Evolutionary conservation across 1,284 basidiomycete species (phyloP), one percentile per base, ranked within the genome.

Genomic region (Boletus sp.): DNA sequence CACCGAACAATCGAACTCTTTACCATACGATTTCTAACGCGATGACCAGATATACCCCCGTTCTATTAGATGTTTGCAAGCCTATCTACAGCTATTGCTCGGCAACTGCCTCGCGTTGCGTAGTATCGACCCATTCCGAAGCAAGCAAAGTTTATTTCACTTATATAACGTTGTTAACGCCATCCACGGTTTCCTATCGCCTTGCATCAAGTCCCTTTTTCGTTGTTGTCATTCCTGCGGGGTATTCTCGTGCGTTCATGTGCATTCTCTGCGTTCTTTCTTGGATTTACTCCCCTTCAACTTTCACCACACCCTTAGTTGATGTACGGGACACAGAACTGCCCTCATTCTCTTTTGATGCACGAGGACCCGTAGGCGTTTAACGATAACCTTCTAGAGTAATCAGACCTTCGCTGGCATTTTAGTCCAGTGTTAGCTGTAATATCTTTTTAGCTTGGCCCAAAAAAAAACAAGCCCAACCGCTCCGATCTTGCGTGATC

Each of bases 91-190:
- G 50, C 52, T 66, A 68, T 61, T 66, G 62, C 65, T 62, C 64
- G 53, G 44, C 59, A 57, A 54, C 59, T 49, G 39, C 52, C 38
- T 39, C 45, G 46, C 46, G 50, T 57, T 57, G 61, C 51, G 52
- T 58, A 52, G 58, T 52, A 56, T 59, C 56, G 37, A 50, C 41
- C 37, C 52, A 42, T 53, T 25, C 48, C 42, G 46, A 60, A 65
- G 59, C 54, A 62, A 68, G 56, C 61, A 48, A 59, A 64, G 61
- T 56, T 55, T 68, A 68, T 64, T 64, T 59, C 66, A 65, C 37
- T 51, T 67, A 64, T 68, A 60, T 64, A 64, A 67, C 62, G 57
- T 57, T 61, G 50, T 64, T 62, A 50, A 62, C 60, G 61, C 49
- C 57, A 16, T 39, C 50, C 43, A 64, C 46, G 62, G 61, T 56